Evolutionary conservation across 2,329 filamentous ascomycete genomes (phyloP).

Genomic region (Canariomyces notabilis): DNA sequence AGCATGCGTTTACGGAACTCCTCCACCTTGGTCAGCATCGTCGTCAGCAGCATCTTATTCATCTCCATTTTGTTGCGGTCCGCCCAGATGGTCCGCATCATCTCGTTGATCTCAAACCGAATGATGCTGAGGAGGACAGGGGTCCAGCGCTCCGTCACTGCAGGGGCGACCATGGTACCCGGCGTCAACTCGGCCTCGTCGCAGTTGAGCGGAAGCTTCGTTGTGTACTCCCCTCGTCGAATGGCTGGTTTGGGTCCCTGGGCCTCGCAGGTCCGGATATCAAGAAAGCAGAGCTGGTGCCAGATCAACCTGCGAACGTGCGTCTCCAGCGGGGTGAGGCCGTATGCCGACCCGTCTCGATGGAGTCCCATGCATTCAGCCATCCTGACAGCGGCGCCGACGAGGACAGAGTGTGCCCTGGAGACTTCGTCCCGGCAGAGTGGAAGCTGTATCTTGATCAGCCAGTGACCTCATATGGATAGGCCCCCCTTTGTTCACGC

Average conservation of each 20-base stretch:
- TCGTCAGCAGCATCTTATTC: constrained; percentile 56
- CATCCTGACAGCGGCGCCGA: constrained; percentile 66
- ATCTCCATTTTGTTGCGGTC: constrained; percentile 61
- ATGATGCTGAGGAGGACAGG: constrained; percentile 63
- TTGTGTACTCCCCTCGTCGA: constrained; percentile 70
- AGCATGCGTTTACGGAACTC: constrained; percentile 61
- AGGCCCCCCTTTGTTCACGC: neutral
- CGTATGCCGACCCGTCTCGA: constrained; percentile 63
- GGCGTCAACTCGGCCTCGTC: constrained; percentile 58
- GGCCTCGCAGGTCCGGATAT: constrained; percentile 68
- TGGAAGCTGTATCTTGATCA: constrained; percentile 50
- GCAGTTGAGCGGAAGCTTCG: constrained; percentile 65
- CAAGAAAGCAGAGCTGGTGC: constrained; percentile 74
- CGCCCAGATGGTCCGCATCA: constrained; percentile 65
- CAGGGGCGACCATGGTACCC: constrained; percentile 35
- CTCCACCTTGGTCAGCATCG: constrained; percentile 63
- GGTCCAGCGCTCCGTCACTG: constrained; percentile 55
- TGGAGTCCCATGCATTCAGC: constrained; percentile 75
- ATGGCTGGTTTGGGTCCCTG: constrained; percentile 69
- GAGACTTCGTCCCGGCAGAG: constrained; percentile 69
- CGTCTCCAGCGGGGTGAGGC: constrained; percentile 61
- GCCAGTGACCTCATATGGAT: constrained; percentile 10
- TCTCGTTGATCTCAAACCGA: constrained; percentile 67
- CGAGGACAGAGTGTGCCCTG: constrained; percentile 65
- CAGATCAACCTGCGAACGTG: constrained; percentile 68